Conservation (phyloP, 441 rosid genomes). For the Arabidopsis lyrata region DNA sequence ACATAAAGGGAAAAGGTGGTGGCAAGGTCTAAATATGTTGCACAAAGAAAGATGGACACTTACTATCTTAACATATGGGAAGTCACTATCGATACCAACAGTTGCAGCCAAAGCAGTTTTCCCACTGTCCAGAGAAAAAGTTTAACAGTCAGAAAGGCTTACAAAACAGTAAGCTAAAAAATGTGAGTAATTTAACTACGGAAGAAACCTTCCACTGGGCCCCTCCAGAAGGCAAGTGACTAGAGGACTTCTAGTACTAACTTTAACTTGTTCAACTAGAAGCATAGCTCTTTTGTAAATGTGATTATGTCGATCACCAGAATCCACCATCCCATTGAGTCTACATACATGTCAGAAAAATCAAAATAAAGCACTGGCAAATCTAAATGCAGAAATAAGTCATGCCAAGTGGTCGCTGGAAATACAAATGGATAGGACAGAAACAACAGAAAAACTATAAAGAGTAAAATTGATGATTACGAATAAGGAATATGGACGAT, state of each 20-base stretch:
- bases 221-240: slow-evolving; percentile 97
- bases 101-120: slow-evolving; percentile 97
- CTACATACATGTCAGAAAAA: slow-evolving; percentile 48
- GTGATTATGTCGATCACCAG: slow-evolving; percentile 80
- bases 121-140: slow-evolving; percentile 67
- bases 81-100: slow-evolving; percentile 92
- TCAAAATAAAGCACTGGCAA: slow-evolving; percentile 20
- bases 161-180: slow-evolving; percentile 16
- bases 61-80: slow-evolving; percentile 97
- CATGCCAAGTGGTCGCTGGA: background rate
- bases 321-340: slow-evolving; percentile 90
- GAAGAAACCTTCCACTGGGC: slow-evolving; percentile 78
- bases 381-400: background rate
- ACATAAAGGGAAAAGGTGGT: slow-evolving; percentile 30
- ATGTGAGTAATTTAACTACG: background rate
- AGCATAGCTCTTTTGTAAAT: slow-evolving; percentile 90
- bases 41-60: slow-evolving; percentile 41
- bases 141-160: slow-evolving; percentile 34
- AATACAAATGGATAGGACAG: background rate
- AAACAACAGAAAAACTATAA: background rate
- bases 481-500: background rate
- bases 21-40: background rate
- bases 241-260: slow-evolving; percentile 94
- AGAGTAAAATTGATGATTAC: background rate
- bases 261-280: slow-evolving; percentile 96